These are phyloP conservation scores for Leccinum boreale DNA, from an alignment of 768 basidiomycete species.

Conservation along the genomic window DNA sequence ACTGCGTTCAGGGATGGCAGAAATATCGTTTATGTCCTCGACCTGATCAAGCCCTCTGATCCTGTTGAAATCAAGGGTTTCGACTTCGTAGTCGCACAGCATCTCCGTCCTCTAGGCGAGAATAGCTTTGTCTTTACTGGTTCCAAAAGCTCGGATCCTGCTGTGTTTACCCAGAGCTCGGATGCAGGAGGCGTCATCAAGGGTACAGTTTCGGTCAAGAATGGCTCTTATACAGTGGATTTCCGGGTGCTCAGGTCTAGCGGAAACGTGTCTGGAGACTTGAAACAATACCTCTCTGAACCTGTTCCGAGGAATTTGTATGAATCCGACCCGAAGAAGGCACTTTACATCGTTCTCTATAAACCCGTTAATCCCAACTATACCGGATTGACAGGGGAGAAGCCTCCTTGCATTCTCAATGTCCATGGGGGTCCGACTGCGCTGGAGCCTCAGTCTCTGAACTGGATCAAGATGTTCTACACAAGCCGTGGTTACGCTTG, in stretches of 20 bases:
- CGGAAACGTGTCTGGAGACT: constrained; percentile 5
- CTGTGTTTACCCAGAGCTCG: too few relatives aligned
- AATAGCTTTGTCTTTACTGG: background rate
- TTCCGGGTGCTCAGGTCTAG: constrained; percentile 10
- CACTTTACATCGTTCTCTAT: constrained; percentile 56
- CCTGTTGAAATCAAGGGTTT: background rate
- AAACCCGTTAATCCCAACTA: constrained; percentile 61
- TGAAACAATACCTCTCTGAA: constrained; percentile 9
- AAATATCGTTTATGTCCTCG: constrained; percentile 33
- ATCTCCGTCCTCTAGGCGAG: background rate
- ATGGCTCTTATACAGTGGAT: background rate
- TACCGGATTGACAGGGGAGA: constrained; percentile 42
- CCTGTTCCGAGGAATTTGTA: constrained; percentile 5
- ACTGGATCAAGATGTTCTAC: constrained; percentile 57
- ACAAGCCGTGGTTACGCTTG: constrained; percentile 69
- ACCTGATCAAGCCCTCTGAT: constrained; percentile 10
- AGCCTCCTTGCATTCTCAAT: constrained; percentile 61
- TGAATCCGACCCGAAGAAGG: constrained; percentile 9
- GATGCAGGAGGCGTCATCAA: background rate
- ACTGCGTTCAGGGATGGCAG: constrained; percentile 29
- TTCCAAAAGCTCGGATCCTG: background rate
- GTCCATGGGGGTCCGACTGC: constrained; percentile 73
- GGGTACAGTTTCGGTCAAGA: background rate
- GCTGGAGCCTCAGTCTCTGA: constrained; percentile 42
- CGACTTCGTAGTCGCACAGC: constrained; percentile 11